Evolutionary conservation across 1,139 yeast genomes (phyloP), one percentile per base, ranked within the genome.

Genomic region (Suhomyces kunorum): DNA sequence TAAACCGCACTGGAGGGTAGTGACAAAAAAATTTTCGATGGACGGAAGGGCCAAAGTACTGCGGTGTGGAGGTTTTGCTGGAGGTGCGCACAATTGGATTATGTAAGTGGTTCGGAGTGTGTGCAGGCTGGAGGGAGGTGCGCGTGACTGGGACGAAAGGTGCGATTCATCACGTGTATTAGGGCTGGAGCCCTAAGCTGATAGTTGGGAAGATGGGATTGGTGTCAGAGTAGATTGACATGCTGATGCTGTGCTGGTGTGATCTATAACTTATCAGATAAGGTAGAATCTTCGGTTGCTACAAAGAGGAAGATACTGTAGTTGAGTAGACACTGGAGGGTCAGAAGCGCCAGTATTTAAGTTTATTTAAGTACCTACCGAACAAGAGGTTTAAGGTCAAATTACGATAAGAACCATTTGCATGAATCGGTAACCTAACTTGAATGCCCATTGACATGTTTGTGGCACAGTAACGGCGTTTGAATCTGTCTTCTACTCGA

Each of bases 151-250:
- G 35, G 35, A 20, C 15, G 19, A 6, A 5, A 14, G 5, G 12
- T 5, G 5, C 8, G 23, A 7, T 22, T 17, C 5, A 2, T 14
- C 35, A 28, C 44, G 41, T 31, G 38, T 11, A 19, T 12, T 20
- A 42, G 48, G 48, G 48, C 43, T 12, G 15, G 23, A 38, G 48
- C 48, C 48, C 48, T 44, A 44, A 24, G 6, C 2, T 14, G 17
- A 15, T 7, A n/a, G n/a, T n/a, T 23, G 28, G 19, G 16, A 12
- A 8, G 12, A 17, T 4, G 11, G 5, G 11, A n/a, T 14, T 11
- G 29, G 6, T 4, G 11, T 15, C 8, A 27, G 14, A 15, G 13
- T n/a, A 24, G 12, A 12, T 8, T 6, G 12, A n/a, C 6, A 24
- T 24, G 27, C 12, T 6, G 27, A n/a, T 24, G 27, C 12, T 26